These are phyloP conservation scores for Diaporthe sp. DNA, from an alignment of 2,329 filamentous ascomycete genomes.

Conservation along the genomic window DNA sequence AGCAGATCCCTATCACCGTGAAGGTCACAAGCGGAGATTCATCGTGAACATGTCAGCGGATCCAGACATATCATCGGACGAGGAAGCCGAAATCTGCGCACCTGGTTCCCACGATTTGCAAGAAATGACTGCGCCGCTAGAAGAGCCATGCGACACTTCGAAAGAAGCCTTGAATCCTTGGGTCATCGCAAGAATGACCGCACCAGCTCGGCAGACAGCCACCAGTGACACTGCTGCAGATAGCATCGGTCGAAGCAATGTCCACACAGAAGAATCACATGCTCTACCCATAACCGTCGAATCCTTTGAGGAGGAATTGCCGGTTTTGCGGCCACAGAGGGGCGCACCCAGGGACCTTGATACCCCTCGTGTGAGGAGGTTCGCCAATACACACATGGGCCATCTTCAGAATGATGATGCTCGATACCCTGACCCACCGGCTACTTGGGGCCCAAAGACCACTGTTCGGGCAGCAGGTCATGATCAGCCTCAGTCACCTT, in stretches of 20 bases:
- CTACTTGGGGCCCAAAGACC: not conserved
- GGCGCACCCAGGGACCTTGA: slow-evolving; percentile 48
- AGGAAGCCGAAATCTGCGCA: slow-evolving; percentile 25
- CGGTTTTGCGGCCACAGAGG: slow-evolving; percentile 45
- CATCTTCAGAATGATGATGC: not conserved
- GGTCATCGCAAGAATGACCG: slow-evolving; percentile 54
- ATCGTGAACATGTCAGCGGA: slow-evolving; percentile 37
- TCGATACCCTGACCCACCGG: not conserved
- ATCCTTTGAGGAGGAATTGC: slow-evolving; percentile 41
- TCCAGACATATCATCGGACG: slow-evolving; percentile 36
- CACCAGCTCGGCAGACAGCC: slow-evolving; percentile 35
- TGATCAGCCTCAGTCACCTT: not conserved
- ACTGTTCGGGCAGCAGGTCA: not conserved
- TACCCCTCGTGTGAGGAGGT: slow-evolving; percentile 34
- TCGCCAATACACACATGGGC: not conserved
- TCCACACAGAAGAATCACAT: not conserved
- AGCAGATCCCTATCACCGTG: not conserved
- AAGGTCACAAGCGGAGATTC: slow-evolving; percentile 5
- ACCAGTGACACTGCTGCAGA: not conserved
- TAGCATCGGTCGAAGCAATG: not conserved
- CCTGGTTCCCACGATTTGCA: not conserved
- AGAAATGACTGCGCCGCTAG: not conserved
- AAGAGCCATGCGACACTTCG: not conserved
- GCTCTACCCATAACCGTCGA: not conserved
- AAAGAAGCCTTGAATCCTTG: slow-evolving; percentile 52